Conservation (phyloP, 2,329 filamentous ascomycete species). For the Aspergillus nomiae region DNA sequence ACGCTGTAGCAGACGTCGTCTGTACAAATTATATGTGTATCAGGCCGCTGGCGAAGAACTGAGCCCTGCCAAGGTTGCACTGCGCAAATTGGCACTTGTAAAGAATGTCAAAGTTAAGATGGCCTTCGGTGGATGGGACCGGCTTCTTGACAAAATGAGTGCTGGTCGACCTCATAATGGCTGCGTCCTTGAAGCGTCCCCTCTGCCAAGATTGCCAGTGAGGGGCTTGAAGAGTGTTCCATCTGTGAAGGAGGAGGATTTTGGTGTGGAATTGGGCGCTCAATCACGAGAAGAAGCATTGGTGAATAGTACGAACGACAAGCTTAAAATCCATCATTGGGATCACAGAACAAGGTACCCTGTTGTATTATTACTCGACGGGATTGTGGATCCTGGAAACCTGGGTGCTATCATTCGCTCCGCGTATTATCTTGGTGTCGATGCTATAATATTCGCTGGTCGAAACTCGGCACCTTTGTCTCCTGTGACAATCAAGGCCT, state of each 20-base stretch:
- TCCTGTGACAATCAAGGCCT: constrained; percentile 80
- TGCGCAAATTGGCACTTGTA: constrained; percentile 43
- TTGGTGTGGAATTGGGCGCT: constrained; percentile 61
- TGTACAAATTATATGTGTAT: constrained; percentile 85
- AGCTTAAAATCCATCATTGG: constrained; percentile 45
- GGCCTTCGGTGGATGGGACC: constrained; percentile 64
- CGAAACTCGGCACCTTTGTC: constrained; percentile 74
- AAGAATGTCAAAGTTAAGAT: constrained; percentile 58
- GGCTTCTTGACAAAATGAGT: constrained; percentile 80
- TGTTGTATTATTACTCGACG: constrained; percentile 46
- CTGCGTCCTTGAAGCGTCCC: constrained; percentile 81
- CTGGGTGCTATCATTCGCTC: constrained; percentile 86
- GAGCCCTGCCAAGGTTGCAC: constrained; percentile 40
- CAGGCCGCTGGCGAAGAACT: constrained; percentile 57
- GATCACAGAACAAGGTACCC: constrained; percentile 34
- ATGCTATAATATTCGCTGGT: constrained; percentile 76
- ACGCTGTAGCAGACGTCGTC: constrained; percentile 65
- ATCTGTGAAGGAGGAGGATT: constrained; percentile 51
- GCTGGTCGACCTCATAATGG: constrained; percentile 85
- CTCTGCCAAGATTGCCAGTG: constrained; percentile 72
- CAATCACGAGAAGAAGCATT: constrained; percentile 73
- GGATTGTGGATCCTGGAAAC: constrained; percentile 79
- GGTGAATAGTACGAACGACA: constrained; percentile 68
- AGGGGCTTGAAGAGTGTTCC: constrained; percentile 57
- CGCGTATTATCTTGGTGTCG: constrained; percentile 86